Conservation (phyloP, 306 rosid species). For the Cucurbita maxima region DNA sequence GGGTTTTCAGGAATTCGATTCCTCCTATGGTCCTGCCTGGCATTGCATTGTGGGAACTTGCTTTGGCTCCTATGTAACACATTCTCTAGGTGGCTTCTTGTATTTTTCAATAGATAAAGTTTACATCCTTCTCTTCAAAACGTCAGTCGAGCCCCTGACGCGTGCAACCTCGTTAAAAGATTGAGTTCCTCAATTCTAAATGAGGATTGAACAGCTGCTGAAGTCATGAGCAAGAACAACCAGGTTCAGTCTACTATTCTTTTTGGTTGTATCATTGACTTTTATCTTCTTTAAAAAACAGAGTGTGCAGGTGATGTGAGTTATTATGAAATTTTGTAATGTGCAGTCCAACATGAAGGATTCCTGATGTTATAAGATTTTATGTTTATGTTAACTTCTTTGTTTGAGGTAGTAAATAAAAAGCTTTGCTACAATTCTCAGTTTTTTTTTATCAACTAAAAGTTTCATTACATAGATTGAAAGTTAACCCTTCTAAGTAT, state of each 20-base stretch:
- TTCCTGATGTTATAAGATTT: not conserved
- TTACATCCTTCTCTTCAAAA: slow-evolving; percentile 89
- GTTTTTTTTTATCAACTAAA: no score
- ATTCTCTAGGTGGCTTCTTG: slow-evolving; percentile 76
- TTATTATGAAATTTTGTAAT: not conserved
- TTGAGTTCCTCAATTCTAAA: not conserved
- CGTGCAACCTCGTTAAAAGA: slow-evolving; percentile 19
- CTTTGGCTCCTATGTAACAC: slow-evolving; percentile 94
- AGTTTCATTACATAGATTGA: no score
- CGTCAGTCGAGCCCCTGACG: slow-evolving; percentile 70
- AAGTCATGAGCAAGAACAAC: not conserved
- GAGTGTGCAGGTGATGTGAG: not conserved
- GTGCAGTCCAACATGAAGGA: not conserved
- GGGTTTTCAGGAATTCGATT: slow-evolving; percentile 68
- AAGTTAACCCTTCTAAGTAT: no score
- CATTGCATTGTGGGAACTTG: slow-evolving; percentile 97
- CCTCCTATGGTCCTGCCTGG: slow-evolving; percentile 89
- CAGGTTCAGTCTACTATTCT: not conserved
- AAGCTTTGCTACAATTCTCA: no score
- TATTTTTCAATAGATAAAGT: slow-evolving; percentile 91
- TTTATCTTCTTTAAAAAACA: not conserved
- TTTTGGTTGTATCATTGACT: not conserved
- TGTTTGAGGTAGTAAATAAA: not conserved
- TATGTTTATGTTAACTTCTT: not conserved
- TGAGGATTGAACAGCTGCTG: not conserved